Evolutionary conservation across 2,329 filamentous ascomycete genomes (phyloP).

Genomic region (Coniochaeta hoffmannii): DNA sequence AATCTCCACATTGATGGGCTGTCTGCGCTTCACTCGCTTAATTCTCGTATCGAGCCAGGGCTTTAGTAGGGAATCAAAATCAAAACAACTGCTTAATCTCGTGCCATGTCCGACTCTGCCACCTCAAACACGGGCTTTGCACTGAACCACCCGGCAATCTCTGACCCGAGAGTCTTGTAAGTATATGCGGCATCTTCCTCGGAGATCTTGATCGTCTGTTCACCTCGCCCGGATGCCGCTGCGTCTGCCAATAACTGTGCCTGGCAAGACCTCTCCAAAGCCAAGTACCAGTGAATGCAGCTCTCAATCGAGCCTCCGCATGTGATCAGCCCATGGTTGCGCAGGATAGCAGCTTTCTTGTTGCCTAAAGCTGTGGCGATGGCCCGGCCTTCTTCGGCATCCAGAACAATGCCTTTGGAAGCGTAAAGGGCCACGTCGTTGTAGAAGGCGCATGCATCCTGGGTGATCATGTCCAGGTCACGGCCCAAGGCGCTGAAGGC

Average conservation of each 20-base stretch:
- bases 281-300: conserved; percentile 47
- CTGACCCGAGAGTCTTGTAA: conserved; percentile 55
- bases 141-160: conserved; percentile 56
- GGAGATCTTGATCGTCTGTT: conserved; percentile 57
- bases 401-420: conserved; percentile 41
- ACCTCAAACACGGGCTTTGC: neutral
- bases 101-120: neutral
- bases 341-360: conserved; percentile 44
- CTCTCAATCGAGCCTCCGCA: conserved; percentile 41
- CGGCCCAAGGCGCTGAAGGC: conserved; percentile 56
- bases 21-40: too few relatives aligned
- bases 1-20: too few relatives aligned
- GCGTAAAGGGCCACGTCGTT: conserved; percentile 34
- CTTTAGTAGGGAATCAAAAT: neutral
- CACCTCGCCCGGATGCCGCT: conserved; percentile 53
- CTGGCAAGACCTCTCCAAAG: conserved; percentile 40
- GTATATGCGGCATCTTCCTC: conserved; percentile 63
- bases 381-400: conserved; percentile 38
- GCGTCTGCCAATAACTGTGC: conserved; percentile 48
- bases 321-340: conserved; percentile 48
- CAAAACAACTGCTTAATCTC: neutral
- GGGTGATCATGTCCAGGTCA: conserved; percentile 57
- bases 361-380: conserved; percentile 39
- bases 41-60: neutral
- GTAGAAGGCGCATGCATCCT: conserved; percentile 55